Conservation (phyloP, 208 protist genomes). For the Acanthamoeba lugdunensis region DNA sequence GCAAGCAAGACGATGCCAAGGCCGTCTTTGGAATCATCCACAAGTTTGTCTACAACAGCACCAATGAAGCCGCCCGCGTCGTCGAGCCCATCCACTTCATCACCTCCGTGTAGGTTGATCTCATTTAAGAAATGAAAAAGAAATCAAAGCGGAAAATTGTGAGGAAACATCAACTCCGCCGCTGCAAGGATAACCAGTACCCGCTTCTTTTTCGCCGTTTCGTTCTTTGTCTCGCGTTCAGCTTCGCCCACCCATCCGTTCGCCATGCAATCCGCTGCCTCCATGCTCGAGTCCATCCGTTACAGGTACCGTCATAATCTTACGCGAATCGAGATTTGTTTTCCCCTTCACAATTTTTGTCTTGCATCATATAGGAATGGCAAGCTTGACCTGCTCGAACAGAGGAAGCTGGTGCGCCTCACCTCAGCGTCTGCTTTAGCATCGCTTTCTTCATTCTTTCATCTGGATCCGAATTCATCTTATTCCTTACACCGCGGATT, state of each 20-base stretch:
- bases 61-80: neutral
- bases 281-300: slow-evolving; percentile 68
- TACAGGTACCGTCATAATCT: neutral
- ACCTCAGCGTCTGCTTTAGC: neutral
- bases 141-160: neutral
- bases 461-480: neutral
- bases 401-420: slow-evolving; percentile 54
- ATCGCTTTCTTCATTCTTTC: neutral
- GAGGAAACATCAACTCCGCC: too few relatives aligned
- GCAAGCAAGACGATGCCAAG: slow-evolving; percentile 35
- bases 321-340: too few relatives aligned
- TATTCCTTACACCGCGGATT: neutral
- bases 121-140: neutral
- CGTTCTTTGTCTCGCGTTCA: neutral
- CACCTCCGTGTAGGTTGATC: neutral
- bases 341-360: neutral
- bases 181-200: neutral
- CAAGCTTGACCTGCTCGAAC: slow-evolving; percentile 55
- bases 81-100: neutral
- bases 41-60: slow-evolving; percentile 65
- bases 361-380: neutral
- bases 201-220: neutral
- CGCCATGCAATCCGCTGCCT: slow-evolving; percentile 45
- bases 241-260: neutral
- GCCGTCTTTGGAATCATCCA: slow-evolving; percentile 15